Base-by-base conservation (phyloP, 108 stramenopile species). In the Heterococcus sp. region DNA sequence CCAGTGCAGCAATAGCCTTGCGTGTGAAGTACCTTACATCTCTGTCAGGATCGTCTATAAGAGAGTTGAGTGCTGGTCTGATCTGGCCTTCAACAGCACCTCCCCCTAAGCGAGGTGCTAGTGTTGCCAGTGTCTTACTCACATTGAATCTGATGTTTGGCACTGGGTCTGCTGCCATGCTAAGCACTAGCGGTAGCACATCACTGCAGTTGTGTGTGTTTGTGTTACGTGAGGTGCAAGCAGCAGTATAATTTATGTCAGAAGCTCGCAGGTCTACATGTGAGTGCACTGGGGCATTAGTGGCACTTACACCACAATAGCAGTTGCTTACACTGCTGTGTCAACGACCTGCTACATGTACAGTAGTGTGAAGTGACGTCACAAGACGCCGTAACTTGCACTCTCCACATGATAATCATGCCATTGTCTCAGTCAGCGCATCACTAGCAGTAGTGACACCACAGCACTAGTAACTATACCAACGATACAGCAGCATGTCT, bases 111-210 rank as follows among this genome's bases (percentile, higher is more conserved):
- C 78, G 64, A 14, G 92, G 88, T 14, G 91, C 92, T 29, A 98
- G 83, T 27, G 79, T 81, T 63, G 88, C 89, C 64, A 98, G 82
- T 4, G 90, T 93, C 85, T 95, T 95, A 33, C 95, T 93, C 28
- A 95, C 95, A 85, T 95, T 96, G 79, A 98, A 95, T 32, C 98
- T 92, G 37, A 98, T 94, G 84, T 98, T 98, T 3, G 98, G 92
- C 29, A 96, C 95, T n/a, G 90, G 85, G 75, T 99, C 98, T 2
- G 85, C 88, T 1, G 94, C 92, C 94, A 99, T 93, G 67, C 92
- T 89, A 28, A 97, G 74, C n/a, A 96, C 76, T 28, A 94, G 82
- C 4, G 95, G 95, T 26, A 99, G 84, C 26, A 96, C 75, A 74
- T 94, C 93, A 58, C 46, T 58, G 46, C 46, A 1, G 0, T 1